Percentiles rank a stretch among this genome's conserved stretches.
Conservation (phyloP, 371 early-diverging fungal genomes). For the Cokeromyces recurvatus region DNA sequence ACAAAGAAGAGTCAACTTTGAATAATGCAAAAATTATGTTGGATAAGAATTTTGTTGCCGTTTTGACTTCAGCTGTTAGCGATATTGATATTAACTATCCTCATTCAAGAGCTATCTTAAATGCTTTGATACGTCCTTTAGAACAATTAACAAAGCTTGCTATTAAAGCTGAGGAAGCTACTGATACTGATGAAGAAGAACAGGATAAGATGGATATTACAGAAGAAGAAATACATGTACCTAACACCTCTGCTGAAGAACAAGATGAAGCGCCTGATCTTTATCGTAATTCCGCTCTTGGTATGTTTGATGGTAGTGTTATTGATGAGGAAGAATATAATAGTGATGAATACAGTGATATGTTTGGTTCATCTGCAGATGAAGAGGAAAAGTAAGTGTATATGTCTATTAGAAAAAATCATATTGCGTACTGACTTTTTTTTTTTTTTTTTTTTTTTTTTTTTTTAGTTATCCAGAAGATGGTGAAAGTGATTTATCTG, state of each 20-base stretch:
- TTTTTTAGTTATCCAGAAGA: constrained; percentile 54
- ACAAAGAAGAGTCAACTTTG: constrained; percentile 53
- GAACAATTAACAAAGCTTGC: constrained; percentile 86
- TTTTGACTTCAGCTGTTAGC: constrained; percentile 73
- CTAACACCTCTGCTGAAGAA: constrained; percentile 12
- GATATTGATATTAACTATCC: constrained; percentile 92
- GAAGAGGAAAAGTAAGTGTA: constrained; percentile 55
- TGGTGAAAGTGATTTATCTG: constrained; percentile 68
- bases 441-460: constrained; percentile 25
- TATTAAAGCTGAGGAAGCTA: constrained; percentile 68
- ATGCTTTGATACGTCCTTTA: constrained; percentile 77
- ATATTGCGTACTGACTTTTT: too few species aligned
- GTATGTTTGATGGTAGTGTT: constrained; percentile 68
- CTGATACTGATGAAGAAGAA: constrained; percentile 33
- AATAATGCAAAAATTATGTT: constrained; percentile 81
- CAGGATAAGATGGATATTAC: constrained; percentile 25
- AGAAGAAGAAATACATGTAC: constrained; percentile 27
- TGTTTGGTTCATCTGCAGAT: constrained; percentile 51
- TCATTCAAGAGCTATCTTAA: constrained; percentile 67
- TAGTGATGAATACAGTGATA: constrained; percentile 45
- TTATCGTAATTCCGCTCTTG: constrained; percentile 88
- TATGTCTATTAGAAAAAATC: background rate
- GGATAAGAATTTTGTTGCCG: constrained; percentile 82
- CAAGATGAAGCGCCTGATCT: constrained; percentile 75
- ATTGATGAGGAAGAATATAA: constrained; percentile 55